Base-by-base conservation (phyloP, 192 early-diverging fungal species). In the Entomortierella parvispora region DNA sequence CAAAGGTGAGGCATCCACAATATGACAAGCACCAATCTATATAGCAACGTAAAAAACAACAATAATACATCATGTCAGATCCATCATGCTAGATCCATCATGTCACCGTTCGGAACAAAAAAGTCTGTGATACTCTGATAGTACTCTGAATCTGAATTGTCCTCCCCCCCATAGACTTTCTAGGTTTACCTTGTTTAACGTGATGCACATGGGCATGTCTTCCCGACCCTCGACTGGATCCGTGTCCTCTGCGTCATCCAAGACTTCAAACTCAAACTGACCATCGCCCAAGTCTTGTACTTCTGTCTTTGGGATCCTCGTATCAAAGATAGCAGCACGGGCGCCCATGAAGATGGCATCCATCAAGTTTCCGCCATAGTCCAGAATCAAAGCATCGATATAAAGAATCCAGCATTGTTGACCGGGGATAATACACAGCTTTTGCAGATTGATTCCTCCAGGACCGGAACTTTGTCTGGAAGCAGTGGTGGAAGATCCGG, bases 331-430 rank as follows among this genome's bases (percentile, higher is more conserved):
- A 25, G 97, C 97, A 0, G 93, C 97, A 11, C 95, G 84, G 6
- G 89, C 87, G 20, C 95, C 94, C 81, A 95, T 87, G 46, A 94
- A 89, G 51, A 98, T 87, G 17, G 90, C 81, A 81, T 99, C 97
- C 18, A 94, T 65, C 40, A 97, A 61, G 63, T 93, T 94, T 20
- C 97, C 97, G 32, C 87, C 93, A 68, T 90, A 93, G 53, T 96
- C 95, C 64, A 99, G 80, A 14, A 98, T 93, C 85, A 97, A 77
- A 2, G 92, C 96, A 63, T 98, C 96, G 9, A 97, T 83, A 57
- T 95, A 90, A 14, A 98, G 78, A 43, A 97, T 81, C 96, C 96
- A 99, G 79, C 95, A 96, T 17, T 92, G 87, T 54, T 90, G 82
- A 17, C 92, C 91, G 8, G 94, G 94, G 64, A 98, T 95, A 62